Evolutionary conservation across 2,329 filamentous ascomycete genomes (phyloP), one percentile per base, ranked within the genome.

Genomic region (Ceratocystiopsis sp.): DNA sequence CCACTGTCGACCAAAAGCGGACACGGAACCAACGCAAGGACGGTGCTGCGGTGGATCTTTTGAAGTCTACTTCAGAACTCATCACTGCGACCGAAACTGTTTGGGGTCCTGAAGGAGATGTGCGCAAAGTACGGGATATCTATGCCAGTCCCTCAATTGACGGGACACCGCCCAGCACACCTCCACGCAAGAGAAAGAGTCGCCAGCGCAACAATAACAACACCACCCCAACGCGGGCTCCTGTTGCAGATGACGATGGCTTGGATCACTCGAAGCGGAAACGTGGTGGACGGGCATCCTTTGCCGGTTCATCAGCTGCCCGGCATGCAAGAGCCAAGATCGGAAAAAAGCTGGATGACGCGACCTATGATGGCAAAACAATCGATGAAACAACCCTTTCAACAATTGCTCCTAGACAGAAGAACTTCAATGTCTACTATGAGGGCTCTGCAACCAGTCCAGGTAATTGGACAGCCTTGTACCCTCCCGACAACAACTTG

Each of bases 21-120:
- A 83, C 75, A 61, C 69, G 83, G 42, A 87, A 87, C 55, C 83
- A 89, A 59, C 76, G 80, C 52, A 89, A 89, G 57, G 74, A 79
- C 43, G 68, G 66, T n/a, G 78, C 75, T 1, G 76, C 84, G n/a
- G 62, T 85, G 18, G 66, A 73, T 44, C 71, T 73, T 46, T 75
- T 89, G 59, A 69, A 77, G 51, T 58, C 68, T 42, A 75, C 73
- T 16, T 85, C 82, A 1, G 66, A 69, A 49, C 65, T 68, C 3
- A 73, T 85, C 33, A 69, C 73, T 45, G 71, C 77, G 10, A 72
- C 61, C 0, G 81, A 86, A 59, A 62, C 73, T 18, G 72, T 85
- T 40, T 80, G 78, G 61, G 66, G 69, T 33, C 54, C 63, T 3
- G 61, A 67, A 34, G 63, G 73, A 16, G 60, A 68, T 38, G 56